Percentiles rank a stretch among this genome's conserved stretches.
Conservation (phyloP, 1,284 basidiomycete species). For the Cerioporus squamosus region DNA sequence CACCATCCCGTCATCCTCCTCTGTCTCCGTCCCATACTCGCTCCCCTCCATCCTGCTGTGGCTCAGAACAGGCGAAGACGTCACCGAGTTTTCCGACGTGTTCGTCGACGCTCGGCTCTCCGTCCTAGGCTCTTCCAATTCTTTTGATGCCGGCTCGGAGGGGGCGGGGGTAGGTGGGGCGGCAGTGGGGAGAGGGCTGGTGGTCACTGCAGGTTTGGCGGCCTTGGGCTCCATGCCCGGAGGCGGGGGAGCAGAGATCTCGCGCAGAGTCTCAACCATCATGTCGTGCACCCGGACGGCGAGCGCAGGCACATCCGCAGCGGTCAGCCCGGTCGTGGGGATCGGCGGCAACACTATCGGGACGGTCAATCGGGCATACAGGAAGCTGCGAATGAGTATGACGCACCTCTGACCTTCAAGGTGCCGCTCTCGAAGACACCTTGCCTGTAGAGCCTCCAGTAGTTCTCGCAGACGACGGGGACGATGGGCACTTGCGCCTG, state of each 20-base stretch:
- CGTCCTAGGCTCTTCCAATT: constrained; percentile 22
- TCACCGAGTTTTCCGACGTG: constrained; percentile 41
- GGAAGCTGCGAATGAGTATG: neutral
- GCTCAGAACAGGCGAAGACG: constrained; percentile 40
- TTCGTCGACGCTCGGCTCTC: constrained; percentile 37
- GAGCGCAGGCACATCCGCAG: constrained; percentile 68
- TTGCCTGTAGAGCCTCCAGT: constrained; percentile 83
- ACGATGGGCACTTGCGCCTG: constrained; percentile 89
- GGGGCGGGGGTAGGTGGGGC: constrained; percentile 11
- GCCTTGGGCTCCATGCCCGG: constrained; percentile 22
- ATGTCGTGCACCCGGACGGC: constrained; percentile 64
- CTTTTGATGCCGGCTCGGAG: constrained; percentile 8
- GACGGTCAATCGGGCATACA: constrained; percentile 4
- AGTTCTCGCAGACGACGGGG: constrained; percentile 95
- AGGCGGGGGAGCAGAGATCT: constrained; percentile 61
- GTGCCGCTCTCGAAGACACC: constrained; percentile 80
- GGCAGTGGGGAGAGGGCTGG: constrained; percentile 16
- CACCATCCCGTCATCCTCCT: constrained; percentile 82
- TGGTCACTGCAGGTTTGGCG: constrained; percentile 15
- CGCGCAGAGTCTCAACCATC: constrained; percentile 73
- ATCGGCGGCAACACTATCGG: constrained; percentile 78
- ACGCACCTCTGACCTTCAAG: constrained; percentile 83
- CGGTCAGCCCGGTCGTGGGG: constrained; percentile 68
- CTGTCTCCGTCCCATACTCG: constrained; percentile 70
- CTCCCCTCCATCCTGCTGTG: constrained; percentile 45